These are phyloP conservation scores for Glutinoglossum americanum DNA, from an alignment of 495 filamentous ascomycete genomes.

Conservation along the genomic window DNA sequence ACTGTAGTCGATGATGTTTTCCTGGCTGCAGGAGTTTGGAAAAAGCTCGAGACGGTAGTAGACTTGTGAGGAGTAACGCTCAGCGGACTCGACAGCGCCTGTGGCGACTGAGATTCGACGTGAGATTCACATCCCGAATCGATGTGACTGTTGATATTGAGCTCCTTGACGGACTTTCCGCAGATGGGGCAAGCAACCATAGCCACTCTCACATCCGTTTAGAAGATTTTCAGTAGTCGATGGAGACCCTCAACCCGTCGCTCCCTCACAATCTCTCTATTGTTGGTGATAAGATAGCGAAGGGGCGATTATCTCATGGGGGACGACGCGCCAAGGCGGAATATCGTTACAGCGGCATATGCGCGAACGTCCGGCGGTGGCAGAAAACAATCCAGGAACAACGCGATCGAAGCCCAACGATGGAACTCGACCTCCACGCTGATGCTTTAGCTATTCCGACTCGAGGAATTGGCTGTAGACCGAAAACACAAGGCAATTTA, in stretches of 20 bases:
- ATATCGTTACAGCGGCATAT: neutral
- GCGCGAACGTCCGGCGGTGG: neutral
- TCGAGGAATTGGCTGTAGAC: no score
- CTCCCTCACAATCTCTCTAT: neutral
- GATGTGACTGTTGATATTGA: slow-evolving; percentile 76
- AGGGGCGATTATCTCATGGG: neutral
- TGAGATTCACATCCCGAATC: slow-evolving; percentile 59
- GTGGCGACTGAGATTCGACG: slow-evolving; percentile 23
- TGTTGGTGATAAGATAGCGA: neutral
- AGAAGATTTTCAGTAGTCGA: neutral
- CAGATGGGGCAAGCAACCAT: slow-evolving; percentile 87
- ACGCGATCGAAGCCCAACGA: neutral
- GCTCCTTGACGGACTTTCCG: slow-evolving; percentile 45
- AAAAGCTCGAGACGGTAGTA: slow-evolving; percentile 27
- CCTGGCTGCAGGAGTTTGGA: slow-evolving; percentile 40
- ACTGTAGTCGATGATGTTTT: slow-evolving; percentile 8
- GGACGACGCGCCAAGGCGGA: neutral
- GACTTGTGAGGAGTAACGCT: slow-evolving; percentile 5
- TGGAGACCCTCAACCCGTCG: neutral
- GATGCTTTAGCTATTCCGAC: no score
- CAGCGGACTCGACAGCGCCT: slow-evolving; percentile 16
- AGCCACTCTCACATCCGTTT: neutral
- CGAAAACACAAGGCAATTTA: no score
- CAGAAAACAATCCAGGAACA: neutral
- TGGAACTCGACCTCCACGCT: no score